Base-by-base conservation (phyloP, 345 rosid genomes). In the Sonneratia alba region DNA sequence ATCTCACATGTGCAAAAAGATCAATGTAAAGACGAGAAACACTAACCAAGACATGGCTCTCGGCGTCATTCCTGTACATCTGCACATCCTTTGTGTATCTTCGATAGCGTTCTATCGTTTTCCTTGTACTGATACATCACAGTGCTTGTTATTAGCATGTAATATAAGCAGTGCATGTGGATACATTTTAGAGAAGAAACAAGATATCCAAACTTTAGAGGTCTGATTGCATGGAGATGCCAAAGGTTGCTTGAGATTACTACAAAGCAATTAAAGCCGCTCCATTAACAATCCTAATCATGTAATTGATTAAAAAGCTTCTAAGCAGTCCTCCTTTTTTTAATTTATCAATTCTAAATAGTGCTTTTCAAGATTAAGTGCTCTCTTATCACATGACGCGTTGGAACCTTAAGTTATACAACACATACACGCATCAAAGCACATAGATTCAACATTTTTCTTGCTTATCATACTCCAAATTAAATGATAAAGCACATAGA, bases 71-170 rank as follows among this genome's bases (percentile, higher is more conserved):
- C 43, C 43, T 40, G 43, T 40, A 40, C 43, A 40, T 40, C 43
- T 40, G 43, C 43, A 8, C 43, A 40, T 40, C 43, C 43, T 40
- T 40, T 8, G 43, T 8, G 43, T 40, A 40, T 40, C 43, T 40
- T 4, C 43, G 43, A 40, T 40, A 40, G 43, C 43, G 43, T 40
- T 40, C 43, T 40, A 86, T 71, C 0, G 79, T 85, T 67, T 70
- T 78, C 42, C 82, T 73, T 73, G 83, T 75, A 43, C 90, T 91
- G 82, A 66, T 73, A 45, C 38, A 72, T 51, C 8, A 53, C 59
- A 53, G 18, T 3, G 19, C 7, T 53, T 16, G 22, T 18, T 22
- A 18, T 3, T 51, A 51, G 21, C n/a, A 18, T 4, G 57, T 51
- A 47, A 2, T 51, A 51, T 51, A 18, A 15, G 57, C 57, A 15